Conservation (phyloP, 202 grass and related monocot genomes). For the Miscanthus sacchariflorus region DNA sequence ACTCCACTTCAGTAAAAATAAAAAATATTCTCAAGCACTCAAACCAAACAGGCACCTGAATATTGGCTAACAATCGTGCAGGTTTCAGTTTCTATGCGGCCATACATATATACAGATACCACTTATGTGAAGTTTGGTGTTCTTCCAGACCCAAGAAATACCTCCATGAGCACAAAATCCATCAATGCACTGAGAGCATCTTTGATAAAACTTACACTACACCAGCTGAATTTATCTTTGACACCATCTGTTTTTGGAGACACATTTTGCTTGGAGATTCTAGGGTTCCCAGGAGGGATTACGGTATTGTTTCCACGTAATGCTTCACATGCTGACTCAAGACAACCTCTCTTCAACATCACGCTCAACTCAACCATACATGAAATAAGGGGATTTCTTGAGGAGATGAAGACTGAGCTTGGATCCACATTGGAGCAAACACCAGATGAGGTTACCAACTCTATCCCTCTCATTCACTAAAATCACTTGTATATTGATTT, state of each 20-base stretch:
- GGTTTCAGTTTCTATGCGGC: slow-evolving; percentile 60
- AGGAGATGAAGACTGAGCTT: slow-evolving; percentile 46
- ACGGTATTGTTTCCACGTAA: slow-evolving; percentile 51
- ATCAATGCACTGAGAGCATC: slow-evolving; percentile 48
- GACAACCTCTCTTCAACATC: slow-evolving; percentile 56
- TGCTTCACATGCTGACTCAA: slow-evolving; percentile 33
- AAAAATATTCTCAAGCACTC: slow-evolving; percentile 11
- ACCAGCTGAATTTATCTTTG: slow-evolving; percentile 62
- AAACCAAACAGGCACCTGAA: neutral
- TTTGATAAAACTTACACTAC: slow-evolving; percentile 63
- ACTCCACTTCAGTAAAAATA: neutral
- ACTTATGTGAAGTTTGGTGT: slow-evolving; percentile 67
- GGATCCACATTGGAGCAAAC: slow-evolving; percentile 13
- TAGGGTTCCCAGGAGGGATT: slow-evolving; percentile 79
- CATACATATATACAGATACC: slow-evolving; percentile 35
- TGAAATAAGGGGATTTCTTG: slow-evolving; percentile 45
- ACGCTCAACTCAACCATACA: slow-evolving; percentile 57
- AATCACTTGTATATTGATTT: neutral
- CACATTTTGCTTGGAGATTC: slow-evolving; percentile 59
- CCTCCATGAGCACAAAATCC: slow-evolving; percentile 55
- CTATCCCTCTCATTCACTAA: slow-evolving; percentile 11
- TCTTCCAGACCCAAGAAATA: slow-evolving; percentile 62
- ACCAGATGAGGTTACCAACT: slow-evolving; percentile 49
- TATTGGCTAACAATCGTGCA: slow-evolving; percentile 45
- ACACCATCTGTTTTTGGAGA: slow-evolving; percentile 71